Evolutionary conservation across 352 stramenopile species (phyloP).

Genomic region (Elongisporangium anandrum): DNA sequence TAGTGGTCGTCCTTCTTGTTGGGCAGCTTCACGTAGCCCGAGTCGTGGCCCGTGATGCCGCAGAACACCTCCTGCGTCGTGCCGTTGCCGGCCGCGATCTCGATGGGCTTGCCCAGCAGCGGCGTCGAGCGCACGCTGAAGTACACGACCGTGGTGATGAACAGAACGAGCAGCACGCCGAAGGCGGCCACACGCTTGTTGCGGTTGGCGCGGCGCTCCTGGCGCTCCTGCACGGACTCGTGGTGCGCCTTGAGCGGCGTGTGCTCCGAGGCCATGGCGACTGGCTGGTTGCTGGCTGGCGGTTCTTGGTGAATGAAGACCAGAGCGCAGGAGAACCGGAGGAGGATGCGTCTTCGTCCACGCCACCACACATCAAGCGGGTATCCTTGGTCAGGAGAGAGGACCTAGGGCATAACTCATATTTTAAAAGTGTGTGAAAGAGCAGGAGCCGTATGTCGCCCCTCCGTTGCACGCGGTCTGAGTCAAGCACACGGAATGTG

Average conservation of each 20-base stretch:
- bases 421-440: too few relatives aligned
- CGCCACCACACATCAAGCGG: too few relatives aligned
- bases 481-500: too few relatives aligned
- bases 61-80: constrained; percentile 29
- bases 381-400: neutral
- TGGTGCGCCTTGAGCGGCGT: constrained; percentile 9
- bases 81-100: constrained; percentile 8
- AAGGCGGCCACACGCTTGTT: constrained; percentile 7
- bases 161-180: constrained; percentile 8
- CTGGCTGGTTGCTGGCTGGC: neutral
- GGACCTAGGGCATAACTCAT: neutral
- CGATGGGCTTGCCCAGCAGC: constrained; percentile 15
- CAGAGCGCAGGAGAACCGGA: neutral
- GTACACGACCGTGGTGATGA: constrained; percentile 11
- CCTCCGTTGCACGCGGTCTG: constrained; percentile 1
- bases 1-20: constrained; percentile 72
- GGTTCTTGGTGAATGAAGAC: neutral
- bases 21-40: constrained; percentile 52
- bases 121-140: constrained; percentile 11
- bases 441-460: neutral
- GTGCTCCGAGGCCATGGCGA: constrained; percentile 12
- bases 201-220: constrained; percentile 10
- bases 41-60: constrained; percentile 38
- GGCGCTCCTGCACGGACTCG: neutral
- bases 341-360: too few relatives aligned